These are phyloP conservation scores for Detonula confervacea DNA, from an alignment of 352 stramenopile genomes.

Conservation along the genomic window DNA sequence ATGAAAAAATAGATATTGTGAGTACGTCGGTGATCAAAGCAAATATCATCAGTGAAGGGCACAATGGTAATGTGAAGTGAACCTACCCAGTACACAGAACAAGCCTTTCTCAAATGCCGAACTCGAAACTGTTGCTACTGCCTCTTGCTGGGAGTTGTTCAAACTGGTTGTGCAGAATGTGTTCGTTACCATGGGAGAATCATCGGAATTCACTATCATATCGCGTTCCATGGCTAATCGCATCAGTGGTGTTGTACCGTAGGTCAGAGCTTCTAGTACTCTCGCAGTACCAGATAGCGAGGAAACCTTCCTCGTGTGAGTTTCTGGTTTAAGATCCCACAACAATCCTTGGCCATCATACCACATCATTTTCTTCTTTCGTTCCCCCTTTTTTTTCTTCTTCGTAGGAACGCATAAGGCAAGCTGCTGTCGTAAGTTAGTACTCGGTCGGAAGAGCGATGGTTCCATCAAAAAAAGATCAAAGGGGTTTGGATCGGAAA, in stretches of 20 bases:
- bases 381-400: constrained; percentile 25
- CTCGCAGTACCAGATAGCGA: constrained; percentile 35
- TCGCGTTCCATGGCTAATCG: constrained; percentile 25
- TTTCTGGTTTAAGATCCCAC: constrained; percentile 29
- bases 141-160: constrained; percentile 46
- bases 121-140: constrained; percentile 32
- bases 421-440: constrained; percentile 28
- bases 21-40: neutral
- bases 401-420: constrained; percentile 38
- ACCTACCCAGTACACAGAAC: constrained; percentile 40
- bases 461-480: constrained; percentile 49
- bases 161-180: constrained; percentile 12
- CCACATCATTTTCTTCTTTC: constrained; percentile 31
- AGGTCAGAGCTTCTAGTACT: constrained; percentile 31
- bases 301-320: constrained; percentile 38
- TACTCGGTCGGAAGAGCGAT: constrained; percentile 6
- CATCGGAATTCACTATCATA: constrained; percentile 18
- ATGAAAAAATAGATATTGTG: neutral
- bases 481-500: constrained; percentile 28
- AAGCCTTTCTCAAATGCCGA: constrained; percentile 26
- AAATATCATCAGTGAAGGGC: constrained; percentile 20
- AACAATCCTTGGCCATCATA: constrained; percentile 33
- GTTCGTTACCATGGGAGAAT: neutral
- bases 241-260: constrained; percentile 19
- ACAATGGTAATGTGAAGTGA: constrained; percentile 2